Evolutionary conservation across 345 rosid genomes (phyloP).

Genomic region (Citrus maxima): DNA sequence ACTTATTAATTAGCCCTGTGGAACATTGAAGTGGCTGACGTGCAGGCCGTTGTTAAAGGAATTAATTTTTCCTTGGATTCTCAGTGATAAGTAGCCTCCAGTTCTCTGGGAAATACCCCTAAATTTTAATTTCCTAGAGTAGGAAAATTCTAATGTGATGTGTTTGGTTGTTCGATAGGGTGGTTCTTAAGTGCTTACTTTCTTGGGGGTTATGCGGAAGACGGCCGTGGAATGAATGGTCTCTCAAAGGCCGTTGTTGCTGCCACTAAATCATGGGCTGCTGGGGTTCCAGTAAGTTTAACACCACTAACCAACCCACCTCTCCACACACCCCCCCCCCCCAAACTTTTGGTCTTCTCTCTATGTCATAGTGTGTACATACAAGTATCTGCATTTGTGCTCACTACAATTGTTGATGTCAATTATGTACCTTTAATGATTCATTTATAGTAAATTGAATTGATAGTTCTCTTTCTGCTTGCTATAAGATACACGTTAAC

Average conservation of each 20-base stretch:
- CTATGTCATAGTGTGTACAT: neutral
- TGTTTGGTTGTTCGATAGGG: conserved; percentile 38
- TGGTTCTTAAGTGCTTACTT: conserved; percentile 95
- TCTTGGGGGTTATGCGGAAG: conserved; percentile 82
- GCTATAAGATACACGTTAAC: neutral
- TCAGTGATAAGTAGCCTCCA: neutral
- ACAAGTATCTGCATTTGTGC: neutral
- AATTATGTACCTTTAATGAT: neutral
- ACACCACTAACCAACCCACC: no score
- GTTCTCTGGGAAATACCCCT: neutral
- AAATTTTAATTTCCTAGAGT: neutral
- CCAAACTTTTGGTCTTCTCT: neutral
- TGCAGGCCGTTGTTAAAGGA: neutral
- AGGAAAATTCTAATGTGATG: neutral
- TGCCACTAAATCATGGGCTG: conserved; percentile 80
- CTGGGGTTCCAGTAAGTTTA: conserved; percentile 73
- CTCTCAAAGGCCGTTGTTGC: conserved; percentile 61
- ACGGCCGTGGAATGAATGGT: conserved; percentile 85
- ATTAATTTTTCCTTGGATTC: neutral
- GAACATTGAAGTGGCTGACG: neutral
- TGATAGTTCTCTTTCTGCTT: neutral
- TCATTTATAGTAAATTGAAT: neutral
- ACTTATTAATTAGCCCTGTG: neutral
- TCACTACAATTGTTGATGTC: neutral
- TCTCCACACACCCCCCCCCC: neutral